phyloP scores from a whole-genome alignment of 495 filamentous ascomycete species.

The Rusavskia elegans region DNA sequence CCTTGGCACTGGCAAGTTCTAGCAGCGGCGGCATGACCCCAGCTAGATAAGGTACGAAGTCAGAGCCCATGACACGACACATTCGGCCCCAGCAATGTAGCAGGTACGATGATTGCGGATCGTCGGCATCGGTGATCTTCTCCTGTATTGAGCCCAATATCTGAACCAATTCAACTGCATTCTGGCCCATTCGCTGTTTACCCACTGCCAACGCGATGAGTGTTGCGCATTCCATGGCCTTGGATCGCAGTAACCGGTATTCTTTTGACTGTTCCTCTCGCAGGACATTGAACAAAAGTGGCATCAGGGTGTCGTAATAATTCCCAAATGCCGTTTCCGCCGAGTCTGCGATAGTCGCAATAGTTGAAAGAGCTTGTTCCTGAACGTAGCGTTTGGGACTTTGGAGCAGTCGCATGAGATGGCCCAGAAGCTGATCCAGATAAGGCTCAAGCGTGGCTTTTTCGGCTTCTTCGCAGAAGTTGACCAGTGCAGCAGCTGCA shows the following conservation, averaged over 20 bases:
- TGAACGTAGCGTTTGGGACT: slow-evolving; percentile 92
- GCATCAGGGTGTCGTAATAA: slow-evolving; percentile 94
- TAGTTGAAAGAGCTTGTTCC: slow-evolving; percentile 94
- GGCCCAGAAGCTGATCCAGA: slow-evolving; percentile 68
- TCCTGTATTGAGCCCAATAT: slow-evolving; percentile 72
- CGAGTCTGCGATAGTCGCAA: slow-evolving; percentile 96
- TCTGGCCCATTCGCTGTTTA: slow-evolving; percentile 73
- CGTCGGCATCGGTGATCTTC: slow-evolving; percentile 77
- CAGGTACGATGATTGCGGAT: slow-evolving; percentile 92
- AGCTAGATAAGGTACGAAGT: slow-evolving; percentile 83
- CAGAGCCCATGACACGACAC: slow-evolving; percentile 80
- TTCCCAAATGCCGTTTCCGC: slow-evolving; percentile 90
- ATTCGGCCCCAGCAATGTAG: slow-evolving; percentile 99
- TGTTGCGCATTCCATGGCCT: slow-evolving; percentile 99
- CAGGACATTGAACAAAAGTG: slow-evolving; percentile 76
- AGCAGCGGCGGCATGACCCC: slow-evolving; percentile 91
- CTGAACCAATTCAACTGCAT: slow-evolving; percentile 74
- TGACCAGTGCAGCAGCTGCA: slow-evolving; percentile 90
- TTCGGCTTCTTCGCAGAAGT: slow-evolving; percentile 98
- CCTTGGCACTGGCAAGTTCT: slow-evolving; percentile 83
- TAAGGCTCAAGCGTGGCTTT: slow-evolving; percentile 87
- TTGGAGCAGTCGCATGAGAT: slow-evolving; percentile 69
- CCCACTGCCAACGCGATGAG: slow-evolving; percentile 92
- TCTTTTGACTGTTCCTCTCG: slow-evolving; percentile 84
- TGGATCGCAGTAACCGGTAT: slow-evolving; percentile 75